phyloP scores from a whole-genome alignment of 371 early-diverging fungal genomes.

The Quaeritorhiza haematococci region DNA sequence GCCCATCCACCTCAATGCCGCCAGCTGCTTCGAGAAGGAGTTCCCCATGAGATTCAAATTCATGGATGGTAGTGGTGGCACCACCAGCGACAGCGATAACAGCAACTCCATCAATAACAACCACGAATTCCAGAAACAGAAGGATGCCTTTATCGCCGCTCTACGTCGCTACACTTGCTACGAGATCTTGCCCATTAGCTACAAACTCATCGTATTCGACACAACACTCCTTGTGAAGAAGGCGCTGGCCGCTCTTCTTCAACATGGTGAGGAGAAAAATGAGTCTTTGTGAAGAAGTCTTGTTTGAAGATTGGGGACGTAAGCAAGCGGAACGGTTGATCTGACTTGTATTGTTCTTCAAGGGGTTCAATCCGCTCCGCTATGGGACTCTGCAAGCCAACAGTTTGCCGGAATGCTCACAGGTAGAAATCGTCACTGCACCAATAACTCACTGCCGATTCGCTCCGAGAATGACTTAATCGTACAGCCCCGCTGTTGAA shows the following conservation, averaged over 20 bases:
- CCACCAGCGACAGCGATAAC: not conserved
- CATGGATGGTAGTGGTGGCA: no score
- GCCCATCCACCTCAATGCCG: no score
- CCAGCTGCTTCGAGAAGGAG: no score
- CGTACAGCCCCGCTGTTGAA: not conserved
- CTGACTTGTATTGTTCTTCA: conserved; percentile 5
- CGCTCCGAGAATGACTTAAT: not conserved
- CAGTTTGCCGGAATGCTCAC: conserved; percentile 88
- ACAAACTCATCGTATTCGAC: conserved; percentile 87
- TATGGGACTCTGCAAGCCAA: conserved; percentile 78
- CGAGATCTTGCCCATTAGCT: conserved; percentile 85
- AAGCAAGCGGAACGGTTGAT: no score
- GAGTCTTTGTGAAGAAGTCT: no score
- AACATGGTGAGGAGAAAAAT: conserved; percentile 66
- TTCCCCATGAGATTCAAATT: no score
- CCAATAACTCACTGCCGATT: no score
- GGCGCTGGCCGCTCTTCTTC: conserved; percentile 84
- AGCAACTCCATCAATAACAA: not conserved
- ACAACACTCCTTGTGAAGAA: conserved; percentile 85
- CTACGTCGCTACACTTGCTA: conserved; percentile 38
- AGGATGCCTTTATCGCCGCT: no score
- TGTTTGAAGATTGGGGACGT: no score
- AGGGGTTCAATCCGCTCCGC: conserved; percentile 89
- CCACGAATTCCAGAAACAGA: not conserved
- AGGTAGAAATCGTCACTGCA: conserved; percentile 30